Evolutionary conservation across 495 filamentous ascomycete species (phyloP), one percentile per base, ranked within the genome.

Genomic region (Zalerion maritima): DNA sequence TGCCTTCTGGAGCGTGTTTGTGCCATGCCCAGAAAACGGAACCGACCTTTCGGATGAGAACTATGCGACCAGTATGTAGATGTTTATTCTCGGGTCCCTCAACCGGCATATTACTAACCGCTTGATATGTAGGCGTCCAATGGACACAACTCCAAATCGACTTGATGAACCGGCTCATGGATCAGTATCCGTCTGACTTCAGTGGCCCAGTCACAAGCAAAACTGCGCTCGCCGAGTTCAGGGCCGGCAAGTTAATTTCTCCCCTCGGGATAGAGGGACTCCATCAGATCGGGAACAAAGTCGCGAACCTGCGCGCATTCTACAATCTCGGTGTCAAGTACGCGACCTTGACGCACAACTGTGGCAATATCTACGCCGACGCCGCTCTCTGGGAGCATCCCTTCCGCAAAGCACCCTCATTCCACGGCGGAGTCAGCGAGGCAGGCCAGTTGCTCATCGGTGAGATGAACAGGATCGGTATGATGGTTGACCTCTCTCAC

Each of bases 1-100:
- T 15, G 73, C 80, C 5, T 94, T 97, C 49, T 97, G 89, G 89
- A 86, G 78, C 50, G 83, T 85, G 10, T 96, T 64, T 43, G 69
- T 80, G 14, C 67, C 65, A 0, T 96, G 87, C 47, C 82, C 87
- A 0, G 44, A 45, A n/a, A 66, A 85, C 34, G 63, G 68, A 23
- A 58, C 52, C 0, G 73, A 92, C 49, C 85, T 79, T 38, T 77
- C 76, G 0, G 69, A 83, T 42, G 64, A 62, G 25, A 79, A 72
- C 38, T 92, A 93, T 36, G 46, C 49, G 14, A 22, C 50, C 16
- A 57, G 58, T 60, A 31, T 37, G 47, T 36, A 8, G 16, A 21
- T 24, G 21, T 26, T 15, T 21, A 21, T 2, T 7, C 17, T 10
- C 17, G 11, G 12, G 11, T 8, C 12, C 21, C 5, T 14, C 28